phyloP scores from a whole-genome alignment of 352 stramenopile genomes.

The Globisporangium iwayamae region DNA sequence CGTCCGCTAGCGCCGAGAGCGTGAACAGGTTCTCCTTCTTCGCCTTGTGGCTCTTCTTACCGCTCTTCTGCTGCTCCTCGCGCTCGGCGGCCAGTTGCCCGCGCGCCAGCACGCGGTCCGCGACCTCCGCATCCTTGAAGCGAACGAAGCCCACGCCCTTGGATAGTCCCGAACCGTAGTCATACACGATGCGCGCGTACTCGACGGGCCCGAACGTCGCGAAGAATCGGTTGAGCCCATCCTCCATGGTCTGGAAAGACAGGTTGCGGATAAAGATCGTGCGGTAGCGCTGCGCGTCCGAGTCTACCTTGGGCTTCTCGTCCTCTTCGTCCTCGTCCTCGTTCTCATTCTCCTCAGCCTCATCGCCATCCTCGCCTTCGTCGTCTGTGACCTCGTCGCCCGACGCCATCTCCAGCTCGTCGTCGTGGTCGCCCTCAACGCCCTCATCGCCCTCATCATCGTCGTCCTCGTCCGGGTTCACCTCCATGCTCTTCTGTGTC shows the following conservation, averaged over 20 bases:
- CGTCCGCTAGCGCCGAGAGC: slow-evolving; percentile 62
- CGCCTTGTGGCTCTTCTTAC: slow-evolving; percentile 45
- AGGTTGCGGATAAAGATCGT: slow-evolving; percentile 85
- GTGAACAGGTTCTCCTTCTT: slow-evolving; percentile 55
- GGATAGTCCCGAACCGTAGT: slow-evolving; percentile 74
- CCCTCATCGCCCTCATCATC: slow-evolving; percentile 45
- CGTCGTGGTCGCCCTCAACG: slow-evolving; percentile 27
- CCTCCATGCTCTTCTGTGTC: slow-evolving; percentile 26
- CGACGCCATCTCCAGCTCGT: slow-evolving; percentile 49
- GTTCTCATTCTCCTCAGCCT: slow-evolving; percentile 22
- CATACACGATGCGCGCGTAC: slow-evolving; percentile 78
- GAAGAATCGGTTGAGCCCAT: slow-evolving; percentile 69
- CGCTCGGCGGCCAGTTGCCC: slow-evolving; percentile 35
- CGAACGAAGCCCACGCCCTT: slow-evolving; percentile 85
- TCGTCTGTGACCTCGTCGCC: slow-evolving; percentile 39
- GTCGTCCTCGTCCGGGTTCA: slow-evolving; percentile 27
- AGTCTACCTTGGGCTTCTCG: slow-evolving; percentile 43
- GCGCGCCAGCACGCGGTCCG: slow-evolving; percentile 51
- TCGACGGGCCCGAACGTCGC: slow-evolving; percentile 68
- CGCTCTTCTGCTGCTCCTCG: slow-evolving; percentile 41
- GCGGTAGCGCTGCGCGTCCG: slow-evolving; percentile 71
- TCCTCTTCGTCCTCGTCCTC: slow-evolving; percentile 31
- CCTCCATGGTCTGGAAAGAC: slow-evolving; percentile 80
- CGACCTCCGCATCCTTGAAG: slow-evolving; percentile 55
- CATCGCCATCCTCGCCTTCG: slow-evolving; percentile 25